These are phyloP conservation scores for Boletellus emodensis DNA, from an alignment of 768 basidiomycete genomes.

Conservation along the genomic window DNA sequence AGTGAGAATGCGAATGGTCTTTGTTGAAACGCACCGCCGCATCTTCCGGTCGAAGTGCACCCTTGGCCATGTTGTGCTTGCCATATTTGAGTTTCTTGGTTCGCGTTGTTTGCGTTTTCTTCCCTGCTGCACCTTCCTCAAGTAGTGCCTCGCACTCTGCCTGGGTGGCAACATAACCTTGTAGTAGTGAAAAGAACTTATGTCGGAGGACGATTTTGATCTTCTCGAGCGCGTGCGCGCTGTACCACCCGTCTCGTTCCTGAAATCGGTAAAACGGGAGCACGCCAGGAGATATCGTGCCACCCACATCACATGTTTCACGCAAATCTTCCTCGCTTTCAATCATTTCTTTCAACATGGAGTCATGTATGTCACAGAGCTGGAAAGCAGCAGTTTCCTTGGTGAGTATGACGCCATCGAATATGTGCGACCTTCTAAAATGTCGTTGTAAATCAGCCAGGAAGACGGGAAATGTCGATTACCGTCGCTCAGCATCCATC, in stretches of 20 bases:
- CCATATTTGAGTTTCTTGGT: constrained; percentile 57
- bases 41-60: constrained; percentile 76
- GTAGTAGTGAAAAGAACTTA: constrained; percentile 77
- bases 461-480: neutral
- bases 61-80: constrained; percentile 89
- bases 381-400: constrained; percentile 93
- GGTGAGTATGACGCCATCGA: constrained; percentile 77
- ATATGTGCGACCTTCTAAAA: constrained; percentile 74
- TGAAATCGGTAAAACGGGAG: constrained; percentile 22
- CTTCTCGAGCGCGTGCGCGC: constrained; percentile 66
- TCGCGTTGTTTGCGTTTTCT: constrained; percentile 36
- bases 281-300: neutral
- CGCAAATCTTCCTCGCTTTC: constrained; percentile 64
- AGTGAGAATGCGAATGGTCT: neutral
- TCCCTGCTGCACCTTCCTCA: constrained; percentile 27
- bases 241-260: constrained; percentile 92
- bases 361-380: constrained; percentile 87
- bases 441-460: neutral
- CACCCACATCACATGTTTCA: constrained; percentile 70
- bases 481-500: constrained; percentile 32
- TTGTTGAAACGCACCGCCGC: constrained; percentile 55
- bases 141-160: constrained; percentile 71
- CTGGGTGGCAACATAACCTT: constrained; percentile 67
- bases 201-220: constrained; percentile 83
- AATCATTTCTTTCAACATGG: constrained; percentile 79